Evolutionary conservation across 2,329 filamentous ascomycete genomes (phyloP).

Genomic region (Aspergillus pseudoviridinutans): DNA sequence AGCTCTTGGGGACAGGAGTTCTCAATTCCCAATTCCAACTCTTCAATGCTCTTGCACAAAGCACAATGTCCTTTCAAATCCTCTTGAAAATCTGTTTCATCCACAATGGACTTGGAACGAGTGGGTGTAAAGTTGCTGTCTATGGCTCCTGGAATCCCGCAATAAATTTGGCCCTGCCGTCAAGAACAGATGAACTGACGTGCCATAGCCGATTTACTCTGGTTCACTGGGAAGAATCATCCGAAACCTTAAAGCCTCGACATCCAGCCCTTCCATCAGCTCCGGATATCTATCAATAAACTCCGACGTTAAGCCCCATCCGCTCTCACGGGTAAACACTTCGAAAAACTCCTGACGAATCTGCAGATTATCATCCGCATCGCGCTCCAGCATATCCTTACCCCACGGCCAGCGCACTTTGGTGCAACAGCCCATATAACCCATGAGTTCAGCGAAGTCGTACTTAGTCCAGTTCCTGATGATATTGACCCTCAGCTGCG

Average conservation of each 20-base stretch:
- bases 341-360: conserved; percentile 8
- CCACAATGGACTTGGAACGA: too few species aligned
- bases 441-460: conserved; percentile 5
- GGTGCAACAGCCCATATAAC: conserved; percentile 5
- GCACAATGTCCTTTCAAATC: too few species aligned
- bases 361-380: conserved; percentile 6
- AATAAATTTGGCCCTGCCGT: too few species aligned
- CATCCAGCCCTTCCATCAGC: conserved; percentile 6
- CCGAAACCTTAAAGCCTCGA: conserved; percentile 2
- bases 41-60: too few species aligned
- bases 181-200: background rate
- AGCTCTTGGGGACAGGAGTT: too few species aligned
- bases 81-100: too few species aligned
- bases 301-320: conserved; percentile 7
- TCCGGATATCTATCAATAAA: conserved; percentile 9
- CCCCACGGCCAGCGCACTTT: conserved; percentile 14
- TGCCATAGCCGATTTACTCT: background rate
- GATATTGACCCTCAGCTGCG: conserved; percentile 7
- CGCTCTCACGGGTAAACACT: conserved; percentile 6
- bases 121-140: too few species aligned
- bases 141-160: too few species aligned
- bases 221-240: background rate
- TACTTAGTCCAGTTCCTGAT: conserved; percentile 2
- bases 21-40: too few species aligned
- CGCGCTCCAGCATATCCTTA: conserved; percentile 8